A percentile compares a stretch with the other conserved stretches of the same genome.
These are phyloP conservation scores for Amanita thiersii DNA, from an alignment of 768 basidiomycete species.

Conservation along the genomic window DNA sequence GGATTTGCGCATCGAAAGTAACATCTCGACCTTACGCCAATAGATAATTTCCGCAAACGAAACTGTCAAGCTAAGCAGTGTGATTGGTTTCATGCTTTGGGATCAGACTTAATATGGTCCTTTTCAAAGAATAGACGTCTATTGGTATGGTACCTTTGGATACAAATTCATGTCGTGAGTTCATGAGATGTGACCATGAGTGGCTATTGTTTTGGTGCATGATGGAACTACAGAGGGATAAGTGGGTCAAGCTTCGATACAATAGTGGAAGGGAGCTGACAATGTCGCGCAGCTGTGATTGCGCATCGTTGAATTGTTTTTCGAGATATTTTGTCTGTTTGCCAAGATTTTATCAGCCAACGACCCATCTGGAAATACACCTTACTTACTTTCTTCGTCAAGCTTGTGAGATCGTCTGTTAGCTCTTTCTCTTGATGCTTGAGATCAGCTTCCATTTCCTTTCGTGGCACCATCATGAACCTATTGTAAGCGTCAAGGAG, in stretches of 20 bases:
- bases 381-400: constrained; percentile 74
- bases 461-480: constrained; percentile 85
- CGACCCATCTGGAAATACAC: neutral
- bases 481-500: constrained; percentile 27
- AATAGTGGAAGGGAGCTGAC: constrained; percentile 34
- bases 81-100: no score
- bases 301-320: constrained; percentile 89
- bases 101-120: no score
- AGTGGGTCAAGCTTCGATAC: neutral
- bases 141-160: no score
- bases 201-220: constrained; percentile 33
- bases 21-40: no score
- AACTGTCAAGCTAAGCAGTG: no score
- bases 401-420: constrained; percentile 69
- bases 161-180: neutral
- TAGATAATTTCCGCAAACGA: no score
- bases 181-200: neutral
- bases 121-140: no score
- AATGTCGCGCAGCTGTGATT: constrained; percentile 78
- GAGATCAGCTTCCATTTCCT: constrained; percentile 70
- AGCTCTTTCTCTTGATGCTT: constrained; percentile 75
- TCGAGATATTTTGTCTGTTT: constrained; percentile 81
- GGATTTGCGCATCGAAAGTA: no score
- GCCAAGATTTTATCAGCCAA: constrained; percentile 1
- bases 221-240: constrained; percentile 43